Evolutionary conservation across 495 filamentous ascomycete genomes (phyloP), one percentile per base, ranked within the genome.

Genomic region (Cairneyella variabilis): DNA sequence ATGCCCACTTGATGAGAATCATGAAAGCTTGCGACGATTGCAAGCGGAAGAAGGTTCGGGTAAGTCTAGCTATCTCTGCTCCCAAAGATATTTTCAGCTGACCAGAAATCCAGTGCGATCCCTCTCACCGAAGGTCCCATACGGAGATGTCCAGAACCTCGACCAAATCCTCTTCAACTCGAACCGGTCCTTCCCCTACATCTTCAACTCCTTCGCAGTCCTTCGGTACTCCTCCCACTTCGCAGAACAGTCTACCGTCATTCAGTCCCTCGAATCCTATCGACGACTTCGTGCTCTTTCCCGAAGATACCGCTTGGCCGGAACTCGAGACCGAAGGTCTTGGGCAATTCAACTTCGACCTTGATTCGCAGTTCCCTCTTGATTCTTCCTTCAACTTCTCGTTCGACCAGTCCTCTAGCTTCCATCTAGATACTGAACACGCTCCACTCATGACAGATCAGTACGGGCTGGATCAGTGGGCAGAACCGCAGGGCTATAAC

Each of bases 11-110:
- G 26, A 82, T 82, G 77, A 64, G 78, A 22, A 76, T 76, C 61
- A 76, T 82, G 62, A 79, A 79, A 69, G 78, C 78, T 14, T 82
- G 78, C 64, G 76, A 78, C 32, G 56, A 71, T 44, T 82, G 78
- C 71, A 61, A 69, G 56, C 64, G 61, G 58, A 81, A 77, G 70
- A 81, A 81, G 72, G 43, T 63, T 44, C 52, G 60, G 32, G 59
- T 62, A 47, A 53, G 59, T 62, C 23, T 5, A 36, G 14, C n/a
- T 26, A 30, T 46, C 2, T 12, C 32, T 36, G 3, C 17, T 0
- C 1, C 11, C 16, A 2, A 41, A 23, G 49, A 27, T 16, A 36
- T 21, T 17, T 17, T 47, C 18, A 17, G 28, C 46, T 58, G 50
- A 56, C 53, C 12, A 25, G 39, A 20, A 30, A 20, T 44, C 9